Evolutionary conservation across 306 rosid genomes (phyloP).

Genomic region (Acmispon strigosus): DNA sequence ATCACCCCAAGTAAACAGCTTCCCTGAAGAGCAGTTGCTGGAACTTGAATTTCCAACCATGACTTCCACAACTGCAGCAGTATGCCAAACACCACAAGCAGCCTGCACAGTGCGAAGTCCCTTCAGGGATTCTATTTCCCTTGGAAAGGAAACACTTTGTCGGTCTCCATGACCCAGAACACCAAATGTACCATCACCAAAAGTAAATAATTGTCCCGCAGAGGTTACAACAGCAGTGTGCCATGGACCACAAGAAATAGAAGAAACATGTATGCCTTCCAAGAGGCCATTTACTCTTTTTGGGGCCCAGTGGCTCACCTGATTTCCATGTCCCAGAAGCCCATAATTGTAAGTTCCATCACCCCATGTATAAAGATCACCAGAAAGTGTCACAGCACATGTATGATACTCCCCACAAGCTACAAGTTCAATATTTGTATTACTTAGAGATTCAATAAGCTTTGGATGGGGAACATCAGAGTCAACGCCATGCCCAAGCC

Average conservation of each 20-base stretch:
- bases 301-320: slow-evolving; percentile 97
- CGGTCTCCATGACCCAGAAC: slow-evolving; percentile 92
- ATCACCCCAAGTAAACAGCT: slow-evolving; percentile 99
- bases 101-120: slow-evolving; percentile 95
- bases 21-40: slow-evolving; percentile 89
- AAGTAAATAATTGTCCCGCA: slow-evolving; percentile 88
- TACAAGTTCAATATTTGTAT: slow-evolving; percentile 80
- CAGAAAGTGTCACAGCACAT: slow-evolving; percentile 92
- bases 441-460: slow-evolving; percentile 81
- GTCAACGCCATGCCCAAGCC: slow-evolving; percentile 98
- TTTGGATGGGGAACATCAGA: slow-evolving; percentile 81
- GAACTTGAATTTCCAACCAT: slow-evolving; percentile 92
- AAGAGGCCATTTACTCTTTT: slow-evolving; percentile 89
- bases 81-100: slow-evolving; percentile 99
- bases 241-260: slow-evolving; percentile 97
- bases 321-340: slow-evolving; percentile 92
- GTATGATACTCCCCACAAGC: slow-evolving; percentile 99
- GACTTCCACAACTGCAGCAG: slow-evolving; percentile 98
- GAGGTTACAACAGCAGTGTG: slow-evolving; percentile 96
- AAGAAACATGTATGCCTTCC: slow-evolving; percentile 90
- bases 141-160: slow-evolving; percentile 67
- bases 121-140: slow-evolving; percentile 93
- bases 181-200: slow-evolving; percentile 95
- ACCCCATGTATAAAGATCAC: slow-evolving; percentile 97
- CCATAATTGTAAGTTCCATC: slow-evolving; percentile 89